A percentile compares a stretch with the other conserved stretches of the same genome.
Evolutionary conservation across 768 basidiomycete species (phyloP).

Genomic region (Tylopilus balloui): DNA sequence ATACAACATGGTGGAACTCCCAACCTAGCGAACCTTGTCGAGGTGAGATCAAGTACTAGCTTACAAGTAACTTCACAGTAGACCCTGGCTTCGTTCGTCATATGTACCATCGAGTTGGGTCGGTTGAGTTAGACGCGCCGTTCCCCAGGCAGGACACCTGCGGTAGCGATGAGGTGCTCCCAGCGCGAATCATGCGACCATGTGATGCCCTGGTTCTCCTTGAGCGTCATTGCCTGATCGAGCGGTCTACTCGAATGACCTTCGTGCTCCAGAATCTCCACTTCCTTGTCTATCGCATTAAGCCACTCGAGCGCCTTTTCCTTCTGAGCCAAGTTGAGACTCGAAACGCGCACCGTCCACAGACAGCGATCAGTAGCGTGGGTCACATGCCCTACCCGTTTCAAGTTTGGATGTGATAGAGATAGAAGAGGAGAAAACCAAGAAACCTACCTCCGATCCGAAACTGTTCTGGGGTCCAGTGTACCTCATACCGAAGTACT

Average conservation of each 20-base stretch:
- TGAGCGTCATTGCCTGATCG: constrained; percentile 44
- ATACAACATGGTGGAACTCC: no score
- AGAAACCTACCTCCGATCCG: constrained; percentile 46
- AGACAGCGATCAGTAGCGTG: constrained; percentile 63
- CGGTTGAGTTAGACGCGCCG: not conserved
- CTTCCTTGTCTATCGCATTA: constrained; percentile 42
- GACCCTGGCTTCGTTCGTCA: not conserved
- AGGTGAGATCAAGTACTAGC: no score
- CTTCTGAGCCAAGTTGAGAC: constrained; percentile 43
- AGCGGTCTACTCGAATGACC: constrained; percentile 28
- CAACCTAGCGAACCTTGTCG: no score
- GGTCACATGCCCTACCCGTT: constrained; percentile 56
- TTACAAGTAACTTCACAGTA: no score
- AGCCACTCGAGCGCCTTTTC: constrained; percentile 56
- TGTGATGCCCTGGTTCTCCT: constrained; percentile 43
- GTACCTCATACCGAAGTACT: constrained; percentile 62
- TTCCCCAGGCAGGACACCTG: constrained; percentile 30
- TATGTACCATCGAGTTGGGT: not conserved
- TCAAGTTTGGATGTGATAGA: not conserved
- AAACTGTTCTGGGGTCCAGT: constrained; percentile 60
- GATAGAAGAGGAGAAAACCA: constrained; percentile 2
- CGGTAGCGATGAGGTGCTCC: constrained; percentile 39
- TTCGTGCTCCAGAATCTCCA: constrained; percentile 36
- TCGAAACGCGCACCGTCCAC: constrained; percentile 55
- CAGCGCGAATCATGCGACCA: constrained; percentile 56